Base-by-base conservation (phyloP, 2,329 filamentous ascomycete genomes). In the Coleophoma eucalyptorum region DNA sequence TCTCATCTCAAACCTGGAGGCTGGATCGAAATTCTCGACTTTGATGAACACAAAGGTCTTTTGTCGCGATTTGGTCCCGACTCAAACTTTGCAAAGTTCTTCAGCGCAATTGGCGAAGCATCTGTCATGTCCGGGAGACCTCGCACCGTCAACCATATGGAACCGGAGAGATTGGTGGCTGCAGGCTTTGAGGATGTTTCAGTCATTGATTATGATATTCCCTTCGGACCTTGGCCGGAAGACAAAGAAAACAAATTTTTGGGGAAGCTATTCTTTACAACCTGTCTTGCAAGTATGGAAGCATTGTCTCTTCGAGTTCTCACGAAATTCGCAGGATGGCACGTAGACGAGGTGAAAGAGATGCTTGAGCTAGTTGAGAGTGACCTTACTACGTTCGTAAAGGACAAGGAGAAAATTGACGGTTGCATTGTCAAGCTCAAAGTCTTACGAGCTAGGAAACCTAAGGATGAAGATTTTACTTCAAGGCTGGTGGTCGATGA, bases 111-210 rank as follows among this genome's bases (percentile, higher is more conserved):
- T 5, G 47, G 44, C 1, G 54, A 59, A 41, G 59, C 58, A 5
- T 52, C 58, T 6, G 45, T 37, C 16, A 53, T 51, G 18, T 47
- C 55, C 20, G 67, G 65, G 12, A 43, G 53, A 8, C 52, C 55
- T 3, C 50, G 57, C 8, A 50, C 50, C 11, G 37, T 48, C 1
- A 44, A 43, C 4, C 63, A 66, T 54, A 48, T 65, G 3, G 34
- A 60, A 10, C 50, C 55, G 2, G 47, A 62, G 7, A 55, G 53
- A 43, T 62, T 74, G 10, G 50, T 48, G 15, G 54, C 63, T 16
- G 61, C 65, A 8, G 75, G 75, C 2, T 78, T 77, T 55, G 68
- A 67, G 4, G 69, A 76, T 53, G 67, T 78, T 1, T 49, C 50
- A 4, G 52, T 72, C 13, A 47, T 35, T 15, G 56, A 54, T 8